A percentile compares a stretch with the other conserved stretches of the same genome.
phyloP scores from a whole-genome alignment of 331 rosid species.

The Arachis monticola region DNA sequence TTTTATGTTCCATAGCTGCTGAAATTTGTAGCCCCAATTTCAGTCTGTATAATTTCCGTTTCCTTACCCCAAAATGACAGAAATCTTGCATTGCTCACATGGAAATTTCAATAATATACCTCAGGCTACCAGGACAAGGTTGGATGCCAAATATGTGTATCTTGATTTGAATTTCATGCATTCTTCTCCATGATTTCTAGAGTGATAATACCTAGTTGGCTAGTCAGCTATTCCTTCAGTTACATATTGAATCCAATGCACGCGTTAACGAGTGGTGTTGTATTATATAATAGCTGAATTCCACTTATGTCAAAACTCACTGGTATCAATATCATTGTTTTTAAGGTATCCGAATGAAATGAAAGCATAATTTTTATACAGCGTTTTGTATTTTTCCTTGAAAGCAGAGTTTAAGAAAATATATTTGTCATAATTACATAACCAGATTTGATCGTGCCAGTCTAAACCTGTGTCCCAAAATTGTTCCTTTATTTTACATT shows the following conservation, averaged over 20 bases:
- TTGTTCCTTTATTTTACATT: too few species aligned
- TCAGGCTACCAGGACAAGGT: constrained; percentile 28
- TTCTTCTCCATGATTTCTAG: not conserved
- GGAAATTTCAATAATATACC: constrained; percentile 43
- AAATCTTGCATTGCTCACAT: constrained; percentile 33
- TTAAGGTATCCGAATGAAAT: too few species aligned
- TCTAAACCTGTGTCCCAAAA: too few species aligned
- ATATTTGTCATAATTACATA: too few species aligned
- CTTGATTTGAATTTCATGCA: constrained; percentile 23
- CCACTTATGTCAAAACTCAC: too few species aligned
- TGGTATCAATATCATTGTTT: too few species aligned
- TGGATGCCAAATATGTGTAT: constrained; percentile 29
- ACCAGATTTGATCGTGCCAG: too few species aligned
- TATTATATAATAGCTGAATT: too few species aligned
- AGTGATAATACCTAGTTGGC: not conserved
- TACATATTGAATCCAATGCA: constrained; percentile 4
- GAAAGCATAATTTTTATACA: too few species aligned
- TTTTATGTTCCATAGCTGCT: constrained; percentile 36
- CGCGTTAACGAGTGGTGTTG: not conserved
- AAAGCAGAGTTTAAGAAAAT: too few species aligned
- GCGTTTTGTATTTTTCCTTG: too few species aligned
- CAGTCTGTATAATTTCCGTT: constrained; percentile 42
- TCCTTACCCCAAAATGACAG: not conserved
- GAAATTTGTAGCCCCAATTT: constrained; percentile 43
- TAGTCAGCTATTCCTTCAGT: constrained; percentile 11